These are phyloP conservation scores for Phytophthora colocasiae DNA, from an alignment of 352 stramenopile species.

Conservation along the genomic window DNA sequence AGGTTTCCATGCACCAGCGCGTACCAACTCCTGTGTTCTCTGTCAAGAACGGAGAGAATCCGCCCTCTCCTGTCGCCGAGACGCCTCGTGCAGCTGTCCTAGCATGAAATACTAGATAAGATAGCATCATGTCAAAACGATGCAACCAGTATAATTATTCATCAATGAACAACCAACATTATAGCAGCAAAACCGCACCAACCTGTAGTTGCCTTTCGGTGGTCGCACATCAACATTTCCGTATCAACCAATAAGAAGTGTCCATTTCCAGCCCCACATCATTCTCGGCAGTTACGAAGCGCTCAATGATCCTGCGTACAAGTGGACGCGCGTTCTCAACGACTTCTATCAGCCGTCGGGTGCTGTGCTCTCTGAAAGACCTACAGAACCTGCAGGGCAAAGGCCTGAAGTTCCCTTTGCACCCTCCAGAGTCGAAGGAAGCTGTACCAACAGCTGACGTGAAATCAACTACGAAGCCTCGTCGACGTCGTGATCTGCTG, in stretches of 20 bases:
- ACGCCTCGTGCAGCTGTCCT: constrained; percentile 28
- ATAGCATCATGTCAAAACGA: constrained; percentile 23
- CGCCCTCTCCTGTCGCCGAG: constrained; percentile 10
- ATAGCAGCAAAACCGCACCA: neutral
- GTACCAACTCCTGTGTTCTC: constrained; percentile 69
- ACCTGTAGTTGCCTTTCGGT: constrained; percentile 21
- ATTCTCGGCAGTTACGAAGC: constrained; percentile 10
- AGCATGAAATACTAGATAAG: constrained; percentile 30
- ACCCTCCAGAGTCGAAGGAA: constrained; percentile 14
- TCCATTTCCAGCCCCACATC: constrained; percentile 13
- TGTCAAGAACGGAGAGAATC: constrained; percentile 44
- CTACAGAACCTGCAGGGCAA: constrained; percentile 46
- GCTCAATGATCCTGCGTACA: constrained; percentile 20
- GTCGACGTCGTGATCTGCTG: constrained; percentile 37
- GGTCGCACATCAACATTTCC: constrained; percentile 5
- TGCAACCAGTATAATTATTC: constrained; percentile 7
- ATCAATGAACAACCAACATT: too few species aligned
- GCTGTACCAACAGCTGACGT: neutral
- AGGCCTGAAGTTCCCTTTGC: constrained; percentile 71
- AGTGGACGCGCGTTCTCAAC: constrained; percentile 32
- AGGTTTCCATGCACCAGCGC: constrained; percentile 72
- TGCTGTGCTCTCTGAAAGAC: constrained; percentile 68
- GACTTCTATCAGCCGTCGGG: constrained; percentile 20
- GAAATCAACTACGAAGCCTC: constrained; percentile 9
- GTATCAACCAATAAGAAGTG: constrained; percentile 12